Base-by-base conservation (phyloP, 768 basidiomycete species). In the Rhizopogon rudus region DNA sequence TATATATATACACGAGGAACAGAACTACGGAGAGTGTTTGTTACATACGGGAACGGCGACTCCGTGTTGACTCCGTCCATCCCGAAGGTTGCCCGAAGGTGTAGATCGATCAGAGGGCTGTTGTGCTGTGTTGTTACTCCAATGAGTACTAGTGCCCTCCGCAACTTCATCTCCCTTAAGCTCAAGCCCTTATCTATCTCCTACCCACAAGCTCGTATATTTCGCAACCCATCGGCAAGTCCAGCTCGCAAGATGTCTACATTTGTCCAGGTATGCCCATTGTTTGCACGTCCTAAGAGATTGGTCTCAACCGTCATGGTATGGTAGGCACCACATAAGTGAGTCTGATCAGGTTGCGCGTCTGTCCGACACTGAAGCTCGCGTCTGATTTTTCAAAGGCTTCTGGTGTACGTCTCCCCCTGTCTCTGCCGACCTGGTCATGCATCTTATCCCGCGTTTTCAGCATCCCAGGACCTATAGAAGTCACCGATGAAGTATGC, bases 381-480 rank as follows among this genome's bases (percentile, higher is more conserved):
- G 61, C 52, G 16, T 44, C 51, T 56, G 55, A 61, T 44, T n/a
- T 60, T 1, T 39, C 54, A 7, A 58, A 83, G 81, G 62, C 70
- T 83, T 25, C 66, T 82, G 51, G 77, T 81, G 82, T 83, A 65
- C 52, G 53, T 57, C 31, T 20, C 29, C 1, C 17, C 25, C 35
- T 49, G 50, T 37, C 49, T 20, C 6, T 41, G 53, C 54, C 16
- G 20, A 35, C 5, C 31, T 17, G 0, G 29, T 31, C 49, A 37
- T 25, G 48, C 52, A 45, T 56, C 60, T 63, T 39, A 60, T 51
- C 52, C 55, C 41, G 5, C 43, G 14, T 6, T 16, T 37, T 35
- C 58, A 86, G 83, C 53, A 81, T 86, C 55, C 83, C 83, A 52
- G 83, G 83, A 16, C 83, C 83, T 25, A 82, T 84, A 60, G 83